These are phyloP conservation scores for Desmodesmus armatus DNA, from an alignment of 139 green algal species.

Conservation along the genomic window DNA sequence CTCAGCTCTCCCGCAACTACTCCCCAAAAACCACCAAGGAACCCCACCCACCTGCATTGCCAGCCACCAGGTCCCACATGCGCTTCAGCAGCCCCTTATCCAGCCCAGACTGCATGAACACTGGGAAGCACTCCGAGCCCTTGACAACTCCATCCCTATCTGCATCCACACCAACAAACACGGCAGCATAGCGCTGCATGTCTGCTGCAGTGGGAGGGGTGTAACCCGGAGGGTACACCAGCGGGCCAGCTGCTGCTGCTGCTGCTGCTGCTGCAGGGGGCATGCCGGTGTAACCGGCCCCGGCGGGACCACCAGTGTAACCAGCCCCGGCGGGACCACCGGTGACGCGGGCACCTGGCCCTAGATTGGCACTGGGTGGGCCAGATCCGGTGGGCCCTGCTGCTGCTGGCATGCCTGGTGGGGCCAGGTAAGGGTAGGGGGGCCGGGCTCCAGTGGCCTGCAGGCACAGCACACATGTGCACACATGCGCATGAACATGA, in stretches of 20 bases:
- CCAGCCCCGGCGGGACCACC: not conserved
- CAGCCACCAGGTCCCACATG: slow-evolving; percentile 74
- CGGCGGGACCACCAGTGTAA: not conserved
- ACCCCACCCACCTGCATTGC: slow-evolving; percentile 31
- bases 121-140: slow-evolving; percentile 82
- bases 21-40: too few relatives aligned
- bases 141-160: slow-evolving; percentile 79
- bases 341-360: too few relatives aligned
- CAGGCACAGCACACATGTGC: too few relatives aligned
- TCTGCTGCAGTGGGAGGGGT: slow-evolving; percentile 67
- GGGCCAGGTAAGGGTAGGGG: too few relatives aligned
- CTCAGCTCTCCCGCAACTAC: too few relatives aligned
- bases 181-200: slow-evolving; percentile 67
- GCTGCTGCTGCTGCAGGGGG: not conserved
- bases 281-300: not conserved
- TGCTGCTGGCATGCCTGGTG: not conserved
- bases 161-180: slow-evolving; percentile 77
- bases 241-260: slow-evolving; percentile 5
- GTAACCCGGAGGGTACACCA: slow-evolving; percentile 47
- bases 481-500: too few relatives aligned
- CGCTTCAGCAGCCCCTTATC: slow-evolving; percentile 72
- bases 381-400: not conserved
- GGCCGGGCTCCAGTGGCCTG: slow-evolving; percentile 5
- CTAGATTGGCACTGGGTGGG: too few relatives aligned
- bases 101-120: slow-evolving; percentile 86